phyloP scores from a whole-genome alignment of 2,329 filamentous ascomycete genomes.

The Alternaria sp. region DNA sequence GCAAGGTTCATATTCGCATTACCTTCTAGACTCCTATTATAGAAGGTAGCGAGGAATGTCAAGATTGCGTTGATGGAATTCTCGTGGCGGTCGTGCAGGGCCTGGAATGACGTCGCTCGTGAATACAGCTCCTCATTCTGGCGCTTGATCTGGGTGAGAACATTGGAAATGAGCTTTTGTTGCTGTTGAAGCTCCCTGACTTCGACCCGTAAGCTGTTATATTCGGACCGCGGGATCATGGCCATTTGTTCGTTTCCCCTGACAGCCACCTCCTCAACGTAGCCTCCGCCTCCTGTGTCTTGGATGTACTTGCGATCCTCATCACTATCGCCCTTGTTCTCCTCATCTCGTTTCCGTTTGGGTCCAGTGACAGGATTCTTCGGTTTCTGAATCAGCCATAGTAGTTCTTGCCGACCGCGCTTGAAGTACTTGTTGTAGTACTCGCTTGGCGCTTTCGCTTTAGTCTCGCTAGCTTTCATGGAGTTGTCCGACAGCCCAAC shows the following conservation, averaged over 20 bases:
- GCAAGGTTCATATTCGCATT: conserved; percentile 80
- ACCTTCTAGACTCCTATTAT: conserved; percentile 90
- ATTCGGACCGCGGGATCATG: conserved; percentile 72
- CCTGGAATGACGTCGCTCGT: conserved; percentile 88
- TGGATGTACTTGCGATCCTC: conserved; percentile 62
- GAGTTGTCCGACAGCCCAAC: conserved; percentile 90
- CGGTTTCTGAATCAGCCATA: conserved; percentile 97
- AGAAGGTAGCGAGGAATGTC: conserved; percentile 95
- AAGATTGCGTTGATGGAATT: conserved; percentile 99
- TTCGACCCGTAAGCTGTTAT: conserved; percentile 79
- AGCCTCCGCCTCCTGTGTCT: conserved; percentile 52
- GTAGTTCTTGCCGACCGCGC: conserved; percentile 86
- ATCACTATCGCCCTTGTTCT: conserved; percentile 74
- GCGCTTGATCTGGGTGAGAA: conserved; percentile 79
- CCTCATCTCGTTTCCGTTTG: conserved; percentile 63
- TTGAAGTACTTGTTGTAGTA: conserved; percentile 98
- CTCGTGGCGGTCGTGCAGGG: conserved; percentile 93
- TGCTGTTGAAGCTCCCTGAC: conserved; percentile 83
- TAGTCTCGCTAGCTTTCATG: conserved; percentile 95
- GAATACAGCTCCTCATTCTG: conserved; percentile 90
- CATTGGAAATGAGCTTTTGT: conserved; percentile 83
- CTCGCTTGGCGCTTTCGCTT: conserved; percentile 97
- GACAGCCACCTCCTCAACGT: conserved; percentile 53
- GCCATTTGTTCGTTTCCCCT: conserved; percentile 56
- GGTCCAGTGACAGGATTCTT: conserved; percentile 69